A percentile compares a stretch with the other conserved stretches of the same genome.
Conservation (phyloP, 768 basidiomycete genomes). For the Lactarius pseudohatsudake region DNA sequence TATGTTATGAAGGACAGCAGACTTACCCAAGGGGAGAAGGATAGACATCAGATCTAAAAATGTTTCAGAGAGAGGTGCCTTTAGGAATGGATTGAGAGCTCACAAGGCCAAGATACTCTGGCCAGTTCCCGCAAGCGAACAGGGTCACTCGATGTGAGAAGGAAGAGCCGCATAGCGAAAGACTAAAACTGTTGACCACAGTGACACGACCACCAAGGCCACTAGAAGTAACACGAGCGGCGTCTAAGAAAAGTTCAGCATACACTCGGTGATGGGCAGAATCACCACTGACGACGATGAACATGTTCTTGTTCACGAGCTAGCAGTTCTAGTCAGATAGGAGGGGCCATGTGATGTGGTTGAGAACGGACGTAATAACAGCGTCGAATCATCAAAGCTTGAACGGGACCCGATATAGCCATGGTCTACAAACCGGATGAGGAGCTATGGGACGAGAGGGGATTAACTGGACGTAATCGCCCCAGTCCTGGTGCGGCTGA, state of each 20-base stretch:
- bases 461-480: too few species aligned
- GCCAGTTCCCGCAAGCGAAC: too few species aligned
- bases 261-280: background rate
- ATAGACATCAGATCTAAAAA: too few species aligned
- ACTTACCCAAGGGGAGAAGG: too few species aligned
- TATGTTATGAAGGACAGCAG: too few species aligned
- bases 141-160: too few species aligned
- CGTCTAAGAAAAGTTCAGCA: constrained; percentile 6
- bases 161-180: background rate
- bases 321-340: background rate
- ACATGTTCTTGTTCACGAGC: constrained; percentile 12
- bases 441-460: background rate
- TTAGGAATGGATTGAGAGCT: too few species aligned
- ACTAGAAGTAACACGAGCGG: constrained; percentile 16
- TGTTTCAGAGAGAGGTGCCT: too few species aligned
- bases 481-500: too few species aligned
- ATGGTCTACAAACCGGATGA: constrained; percentile 6
- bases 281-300: constrained; percentile 12
- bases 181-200: background rate
- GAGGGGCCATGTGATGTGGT: background rate
- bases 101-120: too few species aligned
- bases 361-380: constrained; percentile 20
- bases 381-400: constrained; percentile 16
- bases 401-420: constrained; percentile 13
- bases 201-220: background rate